phyloP scores from a whole-genome alignment of 2,329 filamentous ascomycete genomes.

The Colletotrichum sp. region DNA sequence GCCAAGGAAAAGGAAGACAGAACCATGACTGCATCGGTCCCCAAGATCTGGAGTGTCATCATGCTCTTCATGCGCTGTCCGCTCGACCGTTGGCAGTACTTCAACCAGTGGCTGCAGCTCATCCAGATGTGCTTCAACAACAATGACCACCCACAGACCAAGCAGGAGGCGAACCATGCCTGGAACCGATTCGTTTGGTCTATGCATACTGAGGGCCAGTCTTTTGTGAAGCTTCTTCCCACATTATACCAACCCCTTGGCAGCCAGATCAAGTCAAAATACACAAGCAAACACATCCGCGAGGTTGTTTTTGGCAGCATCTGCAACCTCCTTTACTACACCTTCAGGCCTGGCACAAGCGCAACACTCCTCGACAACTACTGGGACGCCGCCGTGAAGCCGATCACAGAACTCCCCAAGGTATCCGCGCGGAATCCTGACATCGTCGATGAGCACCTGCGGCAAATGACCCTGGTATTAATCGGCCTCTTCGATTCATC shows the following conservation, averaged over 20 bases:
- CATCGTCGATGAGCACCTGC: constrained; percentile 54
- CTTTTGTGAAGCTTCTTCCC: constrained; percentile 58
- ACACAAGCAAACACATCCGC: constrained; percentile 62
- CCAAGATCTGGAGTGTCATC: constrained; percentile 87
- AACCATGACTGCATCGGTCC: constrained; percentile 62
- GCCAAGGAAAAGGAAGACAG: constrained; percentile 66
- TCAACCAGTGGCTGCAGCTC: constrained; percentile 76
- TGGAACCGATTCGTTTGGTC: constrained; percentile 87
- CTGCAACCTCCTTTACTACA: constrained; percentile 83
- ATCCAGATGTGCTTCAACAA: constrained; percentile 87
- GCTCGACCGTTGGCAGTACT: constrained; percentile 73
- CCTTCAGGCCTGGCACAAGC: constrained; percentile 73
- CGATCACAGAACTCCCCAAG: constrained; percentile 50
- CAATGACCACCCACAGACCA: constrained; percentile 68
- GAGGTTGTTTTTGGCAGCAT: constrained; percentile 70
- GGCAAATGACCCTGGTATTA: constrained; percentile 72
- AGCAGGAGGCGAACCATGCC: constrained; percentile 78
- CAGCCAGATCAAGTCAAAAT: constrained; percentile 71
- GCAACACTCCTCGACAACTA: constrained; percentile 72
- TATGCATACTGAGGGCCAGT: constrained; percentile 66
- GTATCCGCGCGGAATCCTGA: constrained; percentile 37
- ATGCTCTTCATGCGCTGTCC: constrained; percentile 76
- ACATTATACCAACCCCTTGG: constrained; percentile 70
- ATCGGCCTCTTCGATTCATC: constrained; percentile 70
- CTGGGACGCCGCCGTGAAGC: constrained; percentile 78